A percentile compares a stretch with the other conserved stretches of the same genome.
phyloP scores from a whole-genome alignment of 1,284 basidiomycete genomes.

The Trichosporon faecale region DNA sequence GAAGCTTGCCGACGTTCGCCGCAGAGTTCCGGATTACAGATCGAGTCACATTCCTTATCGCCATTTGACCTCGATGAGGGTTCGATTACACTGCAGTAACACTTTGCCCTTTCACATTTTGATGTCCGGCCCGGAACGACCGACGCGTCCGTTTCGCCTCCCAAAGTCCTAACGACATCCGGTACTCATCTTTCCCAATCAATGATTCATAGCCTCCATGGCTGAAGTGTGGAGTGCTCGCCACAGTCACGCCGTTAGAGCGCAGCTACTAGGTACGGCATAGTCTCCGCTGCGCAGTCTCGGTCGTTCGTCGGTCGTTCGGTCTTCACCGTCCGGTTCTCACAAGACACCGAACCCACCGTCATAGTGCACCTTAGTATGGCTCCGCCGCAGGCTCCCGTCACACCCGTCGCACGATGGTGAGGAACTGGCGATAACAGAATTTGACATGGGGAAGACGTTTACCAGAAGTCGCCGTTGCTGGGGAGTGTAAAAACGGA shows the following conservation, averaged over 20 bases:
- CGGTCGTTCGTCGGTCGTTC: background rate
- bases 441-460: background rate
- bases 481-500: background rate
- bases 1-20: slow-evolving; percentile 10
- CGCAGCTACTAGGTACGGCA: background rate
- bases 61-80: background rate
- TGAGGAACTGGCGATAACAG: background rate
- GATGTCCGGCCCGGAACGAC: background rate
- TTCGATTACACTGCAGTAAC: background rate
- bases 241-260: background rate
- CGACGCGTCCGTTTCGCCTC: background rate
- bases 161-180: background rate
- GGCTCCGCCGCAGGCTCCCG: background rate
- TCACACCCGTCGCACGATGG: background rate
- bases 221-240: background rate
- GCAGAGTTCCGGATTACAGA: background rate
- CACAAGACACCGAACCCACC: background rate
- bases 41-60: background rate
- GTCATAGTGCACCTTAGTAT: background rate
- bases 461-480: background rate
- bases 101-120: background rate
- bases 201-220: slow-evolving; percentile 6
- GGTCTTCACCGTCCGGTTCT: background rate
- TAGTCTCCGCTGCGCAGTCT: background rate
- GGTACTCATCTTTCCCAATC: background rate